Evolutionary conservation across 2,329 filamentous ascomycete genomes (phyloP), one percentile per base, ranked within the genome.

Genomic region (Diaporthe amygdali): DNA sequence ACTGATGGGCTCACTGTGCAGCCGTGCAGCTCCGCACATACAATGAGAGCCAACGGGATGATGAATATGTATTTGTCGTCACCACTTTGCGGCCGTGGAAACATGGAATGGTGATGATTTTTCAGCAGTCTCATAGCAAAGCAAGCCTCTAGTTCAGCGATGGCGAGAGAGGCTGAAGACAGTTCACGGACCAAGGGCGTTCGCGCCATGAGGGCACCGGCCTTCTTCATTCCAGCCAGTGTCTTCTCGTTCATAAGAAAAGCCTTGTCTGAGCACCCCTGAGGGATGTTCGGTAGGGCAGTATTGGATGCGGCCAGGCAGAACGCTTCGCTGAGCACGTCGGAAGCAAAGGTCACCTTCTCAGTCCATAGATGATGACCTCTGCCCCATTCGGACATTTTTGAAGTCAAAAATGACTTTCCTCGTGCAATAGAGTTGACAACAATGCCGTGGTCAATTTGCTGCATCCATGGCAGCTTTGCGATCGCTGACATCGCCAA

Each of bases 321-420:
- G 27, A 69, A 72, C 14, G 70, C 66, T 32, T 64, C 56, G 4
- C 46, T 34, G 7, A 72, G 56, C 12, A 59, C 25, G 22, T 66
- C 27, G 7, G 66, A 72, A 15, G 47, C 47, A 51, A 66, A 72
- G 1, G 70, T 72, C 20, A 66, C 59, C 39, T 72, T 72, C 39
- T 72, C 69, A 27, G 63, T 54, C 69, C 64, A 71, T 12, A 71
- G 5, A 47, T 64, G 27, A 15, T 67, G 51, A 25, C 69, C 69
- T n/a, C 22, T 44, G 5, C 14, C n/a, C 69, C 64, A 71, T 54
- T 64, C 17, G 3, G n/a, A 2, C 39, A 6, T 49, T 25, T 64
- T 32, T 15, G 44, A 49, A 3, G 25, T 22, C 20, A 64, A 30
- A 27, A 34, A 64, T 22, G 59, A 47, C 27, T 64, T 32, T 12